A percentile compares a stretch with the other conserved stretches of the same genome.
phyloP scores from a whole-genome alignment of 176 grass and related monocot genomes.

The Aegilops speltoides region DNA sequence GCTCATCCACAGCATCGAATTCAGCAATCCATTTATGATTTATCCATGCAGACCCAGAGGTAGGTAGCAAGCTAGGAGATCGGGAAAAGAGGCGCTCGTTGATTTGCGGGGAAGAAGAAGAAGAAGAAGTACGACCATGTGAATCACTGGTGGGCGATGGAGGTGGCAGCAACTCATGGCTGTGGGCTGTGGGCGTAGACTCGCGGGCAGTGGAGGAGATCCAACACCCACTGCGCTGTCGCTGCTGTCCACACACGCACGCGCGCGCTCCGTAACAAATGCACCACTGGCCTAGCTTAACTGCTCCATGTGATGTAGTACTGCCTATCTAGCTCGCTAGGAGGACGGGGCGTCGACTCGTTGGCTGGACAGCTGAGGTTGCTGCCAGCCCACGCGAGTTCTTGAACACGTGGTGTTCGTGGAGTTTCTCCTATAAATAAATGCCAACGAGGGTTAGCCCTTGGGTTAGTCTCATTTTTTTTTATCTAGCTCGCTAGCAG shows the following conservation, averaged over 20 bases:
- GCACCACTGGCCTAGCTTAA: background rate
- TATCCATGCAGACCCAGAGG: background rate
- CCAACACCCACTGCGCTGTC: background rate
- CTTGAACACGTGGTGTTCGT: too few species aligned
- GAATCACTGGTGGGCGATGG: background rate
- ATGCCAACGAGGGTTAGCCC: too few species aligned
- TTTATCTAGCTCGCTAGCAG: too few species aligned
- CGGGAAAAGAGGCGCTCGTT: background rate
- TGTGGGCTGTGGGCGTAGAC: background rate
- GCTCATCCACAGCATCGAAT: slow-evolving; percentile 34
- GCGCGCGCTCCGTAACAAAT: too few species aligned
- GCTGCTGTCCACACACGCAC: background rate
- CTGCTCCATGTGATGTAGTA: background rate
- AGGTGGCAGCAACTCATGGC: background rate
- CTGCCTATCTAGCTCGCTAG: background rate
- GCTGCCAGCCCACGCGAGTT: too few species aligned
- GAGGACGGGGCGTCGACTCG: too few species aligned
- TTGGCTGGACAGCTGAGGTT: too few species aligned
- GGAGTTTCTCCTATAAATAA: too few species aligned
- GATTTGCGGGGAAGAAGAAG: background rate
- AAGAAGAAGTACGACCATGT: background rate
- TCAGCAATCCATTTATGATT: background rate
- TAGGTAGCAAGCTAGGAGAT: background rate
- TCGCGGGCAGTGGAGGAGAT: background rate
- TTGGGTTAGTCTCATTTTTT: too few species aligned